Base-by-base conservation (phyloP, 2,329 filamentous ascomycete species). In the Cordyceps sp. region DNA sequence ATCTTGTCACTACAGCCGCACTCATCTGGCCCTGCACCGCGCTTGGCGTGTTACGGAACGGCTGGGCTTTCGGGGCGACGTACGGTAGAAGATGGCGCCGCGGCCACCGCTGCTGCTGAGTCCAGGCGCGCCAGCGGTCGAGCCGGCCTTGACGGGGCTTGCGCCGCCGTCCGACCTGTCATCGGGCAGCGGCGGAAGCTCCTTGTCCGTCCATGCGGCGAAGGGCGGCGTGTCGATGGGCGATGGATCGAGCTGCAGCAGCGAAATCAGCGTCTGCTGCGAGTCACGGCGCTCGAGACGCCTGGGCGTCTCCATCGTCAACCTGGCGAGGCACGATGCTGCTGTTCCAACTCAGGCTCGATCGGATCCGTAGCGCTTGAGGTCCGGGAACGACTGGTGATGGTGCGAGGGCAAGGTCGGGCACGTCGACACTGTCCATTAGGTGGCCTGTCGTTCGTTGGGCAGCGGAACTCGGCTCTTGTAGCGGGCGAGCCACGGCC, bases 161-260 rank as follows among this genome's bases (percentile, higher is more conserved):
- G 39, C 40, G 25, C 53, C 49, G 33, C 43, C 44, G 13, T 53
- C 50, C 15, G 43, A 5, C 6, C 26, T 19, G 17, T 45, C 42
- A 13, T 60, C 54, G 8, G 54, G 14, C 49, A 52, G 52, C 21
- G 59, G 47, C 34, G 52, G 48, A 19, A 49, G 51, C 39, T 28
- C 38, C 32, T 37, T 35, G 33, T 37, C 33, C n/a, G 15, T 3
- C 14, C 6, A 26, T 33, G 22, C 22, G 59, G 50, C 16, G 34
- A 21, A 49, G 15, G 61, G 67, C 10, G 59, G 54, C 24, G 55
- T 54, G 18, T 69, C 78, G 27, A 93, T 82, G 0, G 85, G 86
- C 16, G 75, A 74, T 4, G 86, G 86, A 33, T 93, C 85, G 38
- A 94, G 62, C 48, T 88, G 73, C 32, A 78, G 66, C 36, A 93